phyloP scores from a whole-genome alignment of 257 asterid species.

The Apocynum venetum region DNA sequence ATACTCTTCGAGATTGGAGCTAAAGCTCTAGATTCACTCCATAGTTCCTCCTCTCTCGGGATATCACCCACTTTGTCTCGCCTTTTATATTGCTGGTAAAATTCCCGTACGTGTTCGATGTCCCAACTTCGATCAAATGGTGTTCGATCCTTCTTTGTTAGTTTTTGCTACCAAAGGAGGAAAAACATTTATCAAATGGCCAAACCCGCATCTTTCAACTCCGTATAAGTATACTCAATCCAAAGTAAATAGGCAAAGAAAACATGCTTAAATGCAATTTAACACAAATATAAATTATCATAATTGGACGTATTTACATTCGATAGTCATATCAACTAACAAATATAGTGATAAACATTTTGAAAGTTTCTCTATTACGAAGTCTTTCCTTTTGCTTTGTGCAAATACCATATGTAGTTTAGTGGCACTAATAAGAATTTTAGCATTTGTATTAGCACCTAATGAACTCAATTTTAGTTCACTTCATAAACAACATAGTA shows the following conservation, averaged over 20 bases:
- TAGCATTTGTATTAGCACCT: neutral
- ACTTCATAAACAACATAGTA: slow-evolving; percentile 27
- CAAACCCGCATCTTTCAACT: neutral
- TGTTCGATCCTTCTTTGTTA: slow-evolving; percentile 84
- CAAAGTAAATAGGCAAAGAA: neutral
- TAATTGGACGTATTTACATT: neutral
- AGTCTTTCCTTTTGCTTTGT: neutral
- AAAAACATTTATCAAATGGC: neutral
- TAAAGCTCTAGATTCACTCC: slow-evolving; percentile 84
- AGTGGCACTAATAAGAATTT: neutral
- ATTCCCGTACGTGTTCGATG: slow-evolving; percentile 81
- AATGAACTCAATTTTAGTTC: slow-evolving; percentile 12
- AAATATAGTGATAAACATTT: too few species aligned
- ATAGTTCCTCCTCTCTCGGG: slow-evolving; percentile 72
- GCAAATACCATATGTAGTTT: neutral
- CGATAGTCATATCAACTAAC: neutral
- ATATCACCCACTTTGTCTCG: slow-evolving; percentile 83
- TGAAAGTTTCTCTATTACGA: neutral
- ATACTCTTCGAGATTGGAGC: slow-evolving; percentile 72
- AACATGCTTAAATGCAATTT: neutral
- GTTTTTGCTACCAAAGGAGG: slow-evolving; percentile 73
- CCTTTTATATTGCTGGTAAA: slow-evolving; percentile 78
- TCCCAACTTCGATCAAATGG: slow-evolving; percentile 80
- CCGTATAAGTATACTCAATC: neutral
- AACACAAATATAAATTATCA: neutral